phyloP scores from a whole-genome alignment of 768 basidiomycete species.

The Russula olivacea region DNA sequence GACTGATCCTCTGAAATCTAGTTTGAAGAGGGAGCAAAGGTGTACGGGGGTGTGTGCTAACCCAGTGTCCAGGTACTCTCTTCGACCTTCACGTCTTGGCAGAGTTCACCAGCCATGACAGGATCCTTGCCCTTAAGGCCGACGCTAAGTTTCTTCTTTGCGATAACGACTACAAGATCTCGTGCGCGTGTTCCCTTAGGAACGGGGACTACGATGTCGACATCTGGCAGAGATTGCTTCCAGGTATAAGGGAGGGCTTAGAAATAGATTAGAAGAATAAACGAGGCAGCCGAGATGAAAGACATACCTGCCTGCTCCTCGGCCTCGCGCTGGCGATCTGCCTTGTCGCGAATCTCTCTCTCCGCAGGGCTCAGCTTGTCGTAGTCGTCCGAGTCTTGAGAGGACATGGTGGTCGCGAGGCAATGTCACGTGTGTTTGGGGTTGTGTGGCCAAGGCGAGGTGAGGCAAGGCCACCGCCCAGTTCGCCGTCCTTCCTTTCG shows the following conservation, averaged over 20 bases:
- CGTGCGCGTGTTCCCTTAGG: constrained; percentile 81
- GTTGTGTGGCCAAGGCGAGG: constrained; percentile 29
- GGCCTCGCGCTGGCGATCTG: constrained; percentile 60
- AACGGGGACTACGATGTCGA: constrained; percentile 78
- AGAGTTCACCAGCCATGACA: constrained; percentile 85
- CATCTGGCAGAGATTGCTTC: constrained; percentile 84
- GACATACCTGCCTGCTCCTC: constrained; percentile 79
- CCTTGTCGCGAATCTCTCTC: constrained; percentile 64
- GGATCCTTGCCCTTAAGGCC: constrained; percentile 81
- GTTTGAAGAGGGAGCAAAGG: constrained; percentile 1
- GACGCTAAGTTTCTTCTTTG: constrained; percentile 78
- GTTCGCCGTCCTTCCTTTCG: constrained; percentile 38
- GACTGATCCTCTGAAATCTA: constrained; percentile 64
- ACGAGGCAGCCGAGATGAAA: constrained; percentile 25
- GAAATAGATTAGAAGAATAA: constrained; percentile 21
- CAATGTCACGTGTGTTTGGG: constrained; percentile 28
- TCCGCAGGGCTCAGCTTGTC: constrained; percentile 75
- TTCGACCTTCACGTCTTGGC: constrained; percentile 90
- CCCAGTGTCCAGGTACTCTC: constrained; percentile 97
- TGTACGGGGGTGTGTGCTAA: constrained; percentile 37
- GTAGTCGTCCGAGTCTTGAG: constrained; percentile 41
- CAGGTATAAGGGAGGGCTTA: constrained; percentile 85
- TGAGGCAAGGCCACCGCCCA: constrained; percentile 27
- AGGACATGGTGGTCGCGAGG: constrained; percentile 13
- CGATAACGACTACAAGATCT: constrained; percentile 66